These are phyloP conservation scores for Cinchona pubescens DNA, from an alignment of 257 asterid species.

Conservation along the genomic window DNA sequence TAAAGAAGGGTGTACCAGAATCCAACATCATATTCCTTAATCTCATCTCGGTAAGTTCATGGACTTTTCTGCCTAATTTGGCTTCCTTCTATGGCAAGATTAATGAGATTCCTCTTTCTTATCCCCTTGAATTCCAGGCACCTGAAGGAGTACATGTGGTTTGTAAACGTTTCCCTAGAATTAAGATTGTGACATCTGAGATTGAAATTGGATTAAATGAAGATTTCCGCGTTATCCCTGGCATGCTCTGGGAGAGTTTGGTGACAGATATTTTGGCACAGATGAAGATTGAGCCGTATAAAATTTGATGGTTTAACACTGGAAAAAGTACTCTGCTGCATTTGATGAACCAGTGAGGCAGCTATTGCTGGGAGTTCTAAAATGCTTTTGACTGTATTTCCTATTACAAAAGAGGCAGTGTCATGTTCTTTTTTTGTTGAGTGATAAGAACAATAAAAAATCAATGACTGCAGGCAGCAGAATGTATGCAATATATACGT, in stretches of 20 bases:
- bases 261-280: conserved; percentile 93
- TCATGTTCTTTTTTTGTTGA: conserved; percentile 8
- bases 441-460: conserved; percentile 3
- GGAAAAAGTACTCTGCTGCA: conserved; percentile 3
- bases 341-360: not conserved
- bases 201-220: conserved; percentile 81
- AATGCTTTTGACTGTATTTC: not conserved
- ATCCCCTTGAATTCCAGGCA: conserved; percentile 48
- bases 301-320: not conserved
- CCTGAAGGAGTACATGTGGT: conserved; percentile 98
- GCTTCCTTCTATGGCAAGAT: not conserved
- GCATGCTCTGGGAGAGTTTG: conserved; percentile 99
- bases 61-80: not conserved
- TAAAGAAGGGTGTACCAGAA: conserved; percentile 94
- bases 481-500: not conserved
- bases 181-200: conserved; percentile 98
- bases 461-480: not conserved
- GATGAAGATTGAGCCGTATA: conserved; percentile 60
- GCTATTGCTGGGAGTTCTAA: not conserved
- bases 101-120: not conserved
- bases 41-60: conserved; percentile 77
- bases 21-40: conserved; percentile 90
- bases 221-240: conserved; percentile 88
- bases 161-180: conserved; percentile 81
- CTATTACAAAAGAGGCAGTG: not conserved